These are phyloP conservation scores for Medakamo hakoo DNA, from an alignment of 139 green algal species.

Conservation along the genomic window DNA sequence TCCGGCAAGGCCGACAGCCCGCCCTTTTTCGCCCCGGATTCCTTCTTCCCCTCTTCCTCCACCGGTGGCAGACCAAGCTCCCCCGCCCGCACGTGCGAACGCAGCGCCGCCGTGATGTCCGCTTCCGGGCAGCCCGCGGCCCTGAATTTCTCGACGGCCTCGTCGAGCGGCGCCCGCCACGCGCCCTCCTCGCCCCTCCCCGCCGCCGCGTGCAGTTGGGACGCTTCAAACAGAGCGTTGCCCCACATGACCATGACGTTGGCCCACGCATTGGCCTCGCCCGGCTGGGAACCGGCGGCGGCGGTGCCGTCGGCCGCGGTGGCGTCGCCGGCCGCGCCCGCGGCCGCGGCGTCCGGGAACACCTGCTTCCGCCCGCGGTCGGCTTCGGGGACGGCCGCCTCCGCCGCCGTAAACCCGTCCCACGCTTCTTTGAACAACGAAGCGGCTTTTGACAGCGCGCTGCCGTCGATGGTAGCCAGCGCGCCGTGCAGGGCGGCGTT, in stretches of 20 bases:
- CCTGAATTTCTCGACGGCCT: slow-evolving; percentile 45
- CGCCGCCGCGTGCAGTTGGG: slow-evolving; percentile 21
- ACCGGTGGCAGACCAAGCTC: slow-evolving; percentile 32
- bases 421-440: slow-evolving; percentile 9
- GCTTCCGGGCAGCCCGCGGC: slow-evolving; percentile 33
- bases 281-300: too few species aligned
- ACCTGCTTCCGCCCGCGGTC: background rate
- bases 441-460: slow-evolving; percentile 8
- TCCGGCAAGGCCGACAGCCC: too few species aligned
- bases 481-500: background rate
- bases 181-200: slow-evolving; percentile 1
- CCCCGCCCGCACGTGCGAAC: slow-evolving; percentile 34
- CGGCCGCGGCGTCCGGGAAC: too few species aligned
- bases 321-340: background rate
- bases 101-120: slow-evolving; percentile 51
- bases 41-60: slow-evolving; percentile 5
- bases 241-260: slow-evolving; percentile 49
- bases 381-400: background rate
- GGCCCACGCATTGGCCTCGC: slow-evolving; percentile 1
- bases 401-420: background rate
- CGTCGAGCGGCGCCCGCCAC: slow-evolving; percentile 34
- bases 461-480: background rate
- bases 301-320: too few species aligned
- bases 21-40: background rate
- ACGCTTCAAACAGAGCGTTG: slow-evolving; percentile 65